Evolutionary conservation across 129 eudicot species (phyloP).

Genomic region (Oenanthe sinensis): DNA sequence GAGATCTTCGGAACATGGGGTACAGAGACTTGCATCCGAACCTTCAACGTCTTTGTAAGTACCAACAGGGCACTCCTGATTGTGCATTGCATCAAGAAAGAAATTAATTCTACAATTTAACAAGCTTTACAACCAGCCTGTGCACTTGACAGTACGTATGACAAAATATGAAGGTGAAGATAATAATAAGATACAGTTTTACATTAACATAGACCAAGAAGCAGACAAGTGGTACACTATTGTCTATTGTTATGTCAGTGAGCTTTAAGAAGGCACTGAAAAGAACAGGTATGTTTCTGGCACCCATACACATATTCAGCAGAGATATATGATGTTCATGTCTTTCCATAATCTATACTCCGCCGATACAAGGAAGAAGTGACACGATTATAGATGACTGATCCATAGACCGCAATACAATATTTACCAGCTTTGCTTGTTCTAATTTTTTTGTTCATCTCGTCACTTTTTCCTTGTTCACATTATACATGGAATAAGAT

Average conservation of each 20-base stretch:
- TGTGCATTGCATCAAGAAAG: not conserved
- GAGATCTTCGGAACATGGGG: conserved; percentile 53
- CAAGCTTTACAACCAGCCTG: not conserved
- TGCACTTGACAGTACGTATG: not conserved
- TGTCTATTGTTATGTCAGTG: not conserved
- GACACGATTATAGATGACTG: not conserved
- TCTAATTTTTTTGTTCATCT: not conserved
- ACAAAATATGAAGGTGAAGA: not conserved
- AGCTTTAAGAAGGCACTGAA: not conserved
- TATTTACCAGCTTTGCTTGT: not conserved
- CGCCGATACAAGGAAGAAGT: not conserved
- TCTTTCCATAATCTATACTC: not conserved
- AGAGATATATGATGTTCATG: not conserved
- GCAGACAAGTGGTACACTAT: not conserved
- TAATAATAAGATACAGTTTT: not conserved
- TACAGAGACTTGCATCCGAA: conserved; percentile 61
- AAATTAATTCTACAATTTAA: not conserved
- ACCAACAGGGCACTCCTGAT: conserved; percentile 81
- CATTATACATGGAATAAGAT: not conserved
- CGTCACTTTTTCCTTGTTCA: not conserved
- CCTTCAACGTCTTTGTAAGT: conserved; percentile 77
- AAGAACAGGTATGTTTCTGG: not conserved
- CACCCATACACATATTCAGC: not conserved
- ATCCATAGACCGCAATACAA: not conserved
- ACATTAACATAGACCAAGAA: not conserved